Conservation (phyloP, 1,284 basidiomycete species). For the Apiotrichum brassicae region DNA sequence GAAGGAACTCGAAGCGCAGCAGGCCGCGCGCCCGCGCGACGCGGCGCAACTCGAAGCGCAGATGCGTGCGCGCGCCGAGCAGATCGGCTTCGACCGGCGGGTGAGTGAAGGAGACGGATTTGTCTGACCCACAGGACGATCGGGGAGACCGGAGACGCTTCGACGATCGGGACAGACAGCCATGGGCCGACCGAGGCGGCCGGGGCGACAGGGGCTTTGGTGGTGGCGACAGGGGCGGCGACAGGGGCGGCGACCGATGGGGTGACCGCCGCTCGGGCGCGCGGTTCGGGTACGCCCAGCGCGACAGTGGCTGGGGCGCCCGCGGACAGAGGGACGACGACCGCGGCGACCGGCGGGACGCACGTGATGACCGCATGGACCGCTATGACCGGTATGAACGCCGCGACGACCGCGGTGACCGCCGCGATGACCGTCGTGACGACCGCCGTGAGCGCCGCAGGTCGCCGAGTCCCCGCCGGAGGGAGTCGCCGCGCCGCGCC, state of each 20-base stretch:
- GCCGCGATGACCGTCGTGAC: neutral
- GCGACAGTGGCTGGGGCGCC: slow-evolving; percentile 11
- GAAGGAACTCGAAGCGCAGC: slow-evolving; percentile 75
- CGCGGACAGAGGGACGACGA: neutral
- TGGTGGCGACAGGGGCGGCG: slow-evolving; percentile 3
- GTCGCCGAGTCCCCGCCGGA: slow-evolving; percentile 4
- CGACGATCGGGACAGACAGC: no score
- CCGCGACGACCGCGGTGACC: no score
- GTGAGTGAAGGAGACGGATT: neutral
- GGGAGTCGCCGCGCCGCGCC: neutral
- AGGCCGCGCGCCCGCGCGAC: slow-evolving; percentile 49
- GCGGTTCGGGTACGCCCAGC: neutral
- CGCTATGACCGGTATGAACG: no score
- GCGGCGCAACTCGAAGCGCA: slow-evolving; percentile 8
- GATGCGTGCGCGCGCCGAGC: slow-evolving; percentile 15
- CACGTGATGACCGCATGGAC: no score
- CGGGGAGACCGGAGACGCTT: slow-evolving; percentile 2
- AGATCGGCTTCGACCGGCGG: slow-evolving; percentile 4
- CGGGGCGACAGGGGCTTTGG: neutral
- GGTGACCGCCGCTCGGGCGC: slow-evolving; percentile 3
- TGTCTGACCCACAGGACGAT: slow-evolving; percentile 5
- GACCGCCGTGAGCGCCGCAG: neutral
- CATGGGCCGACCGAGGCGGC: neutral
- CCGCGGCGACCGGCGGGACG: neutral
- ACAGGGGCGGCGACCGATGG: slow-evolving; percentile 1